Evolutionary conservation across 306 rosid genomes (phyloP), one percentile per base, ranked within the genome.

Genomic region (Vigna mungo): DNA sequence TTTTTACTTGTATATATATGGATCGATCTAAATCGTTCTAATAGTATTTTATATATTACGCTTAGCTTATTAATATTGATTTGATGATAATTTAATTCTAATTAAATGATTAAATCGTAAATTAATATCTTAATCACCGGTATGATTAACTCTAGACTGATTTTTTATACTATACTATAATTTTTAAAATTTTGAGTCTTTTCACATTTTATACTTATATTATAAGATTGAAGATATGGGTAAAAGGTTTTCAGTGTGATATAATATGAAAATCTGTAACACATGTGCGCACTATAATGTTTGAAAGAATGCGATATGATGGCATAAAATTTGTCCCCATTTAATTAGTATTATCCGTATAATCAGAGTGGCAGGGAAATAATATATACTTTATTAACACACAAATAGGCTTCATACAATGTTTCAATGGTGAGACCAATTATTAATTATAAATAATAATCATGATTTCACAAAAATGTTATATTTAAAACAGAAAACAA

Each of bases 341-440:
- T 77, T 52, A 71, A 63, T 64, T 71, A 61, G 39, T 34, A 34
- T 77, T 71, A 71, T 46, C 81, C 68, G 6, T 2, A 67, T 55
- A 20, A 80, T 80, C 69, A 25, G 18, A 15, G 51, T 7, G 3
- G 12, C 52, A 41, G 44, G 14, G 7, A 23, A 48, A 69, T 71
- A 71, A 71, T 76, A 71, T 49, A 61, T 41, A 8, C 41, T 36
- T 58, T 53, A 54, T 51, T 69, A 69, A 13, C 17, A 54, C 18
- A 71, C 68, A 67, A 63, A 72, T 47, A 36, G 65, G 41, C 82
- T 20, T 47, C 52, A 72, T 72, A 54, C 82, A 72, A 55, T 55
- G 78, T 23, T 76, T 72, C 82, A 82, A 79, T 54, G 32, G 49
- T 23, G 65, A 70, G 47, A 14, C 80, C 70, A 80, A 44, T 73